Conservation (phyloP, 139 green algal species). For the Yamagishiella unicocca region DNA sequence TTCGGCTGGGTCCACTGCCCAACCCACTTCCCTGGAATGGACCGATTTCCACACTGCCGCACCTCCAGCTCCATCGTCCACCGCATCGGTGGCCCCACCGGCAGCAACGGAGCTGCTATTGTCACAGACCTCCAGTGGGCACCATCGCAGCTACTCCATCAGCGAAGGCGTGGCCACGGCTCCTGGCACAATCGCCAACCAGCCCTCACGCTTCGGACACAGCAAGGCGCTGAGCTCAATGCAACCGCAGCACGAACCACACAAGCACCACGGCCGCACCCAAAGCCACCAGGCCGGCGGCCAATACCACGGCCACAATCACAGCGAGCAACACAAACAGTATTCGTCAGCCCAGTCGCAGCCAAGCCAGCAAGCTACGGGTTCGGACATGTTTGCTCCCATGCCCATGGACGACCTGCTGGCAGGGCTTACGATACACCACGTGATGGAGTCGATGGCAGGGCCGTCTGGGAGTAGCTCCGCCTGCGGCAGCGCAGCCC, state of each 20-base stretch:
- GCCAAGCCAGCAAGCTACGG: no score
- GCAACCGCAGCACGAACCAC: not conserved
- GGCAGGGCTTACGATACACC: constrained; percentile 46
- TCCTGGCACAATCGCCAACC: not conserved
- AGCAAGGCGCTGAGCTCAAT: not conserved
- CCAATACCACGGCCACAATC: not conserved
- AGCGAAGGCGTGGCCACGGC: constrained; percentile 16
- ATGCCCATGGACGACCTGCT: not conserved
- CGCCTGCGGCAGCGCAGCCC: not conserved
- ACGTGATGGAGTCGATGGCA: constrained; percentile 14
- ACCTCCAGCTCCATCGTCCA: not conserved
- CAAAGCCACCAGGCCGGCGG: not conserved
- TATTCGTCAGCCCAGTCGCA: no score
- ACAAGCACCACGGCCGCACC: not conserved
- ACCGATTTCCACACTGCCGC: constrained; percentile 46
- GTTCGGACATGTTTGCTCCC: no score
- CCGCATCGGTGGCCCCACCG: not conserved
- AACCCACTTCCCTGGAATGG: constrained; percentile 42
- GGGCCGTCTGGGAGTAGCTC: not conserved
- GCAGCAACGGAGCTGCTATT: not conserved
- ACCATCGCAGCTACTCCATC: constrained; percentile 41
- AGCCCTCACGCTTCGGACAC: constrained; percentile 6
- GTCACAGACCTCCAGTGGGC: not conserved
- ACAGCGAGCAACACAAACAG: not conserved
- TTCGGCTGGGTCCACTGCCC: not conserved